A percentile compares a stretch with the other conserved stretches of the same genome.
Evolutionary conservation across 805 yeast species (phyloP).

Genomic region (Kodamaea restingae): DNA sequence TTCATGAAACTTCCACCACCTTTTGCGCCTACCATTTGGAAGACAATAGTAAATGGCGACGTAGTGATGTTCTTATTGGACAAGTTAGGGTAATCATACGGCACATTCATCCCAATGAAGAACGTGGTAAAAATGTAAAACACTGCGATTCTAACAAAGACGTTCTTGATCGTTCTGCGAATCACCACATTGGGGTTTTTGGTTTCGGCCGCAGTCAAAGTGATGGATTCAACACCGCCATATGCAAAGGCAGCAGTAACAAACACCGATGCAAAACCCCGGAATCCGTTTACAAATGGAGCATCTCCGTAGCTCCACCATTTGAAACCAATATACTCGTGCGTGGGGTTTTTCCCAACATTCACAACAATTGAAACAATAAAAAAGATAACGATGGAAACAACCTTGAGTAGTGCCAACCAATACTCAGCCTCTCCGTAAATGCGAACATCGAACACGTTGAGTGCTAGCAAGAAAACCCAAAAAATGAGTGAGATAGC

Average conservation of each 20-base stretch:
- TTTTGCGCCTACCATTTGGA: constrained; percentile 61
- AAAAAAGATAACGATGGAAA: constrained; percentile 29
- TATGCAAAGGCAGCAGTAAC: constrained; percentile 27
- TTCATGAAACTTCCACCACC: constrained; percentile 76
- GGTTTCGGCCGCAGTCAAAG: constrained; percentile 56
- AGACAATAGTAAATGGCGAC: constrained; percentile 81
- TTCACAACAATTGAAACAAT: constrained; percentile 34
- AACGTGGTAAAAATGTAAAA: constrained; percentile 39
- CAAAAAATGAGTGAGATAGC: constrained; percentile 28
- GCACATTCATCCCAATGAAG: constrained; percentile 38
- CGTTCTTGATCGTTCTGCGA: constrained; percentile 58
- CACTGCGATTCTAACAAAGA: constrained; percentile 47
- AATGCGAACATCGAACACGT: constrained; percentile 26
- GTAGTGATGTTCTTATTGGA: constrained; percentile 35
- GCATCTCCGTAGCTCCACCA: constrained; percentile 23
- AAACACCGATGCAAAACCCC: constrained; percentile 18
- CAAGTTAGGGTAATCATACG: constrained; percentile 24
- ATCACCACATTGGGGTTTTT: constrained; percentile 55
- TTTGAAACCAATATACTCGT: constrained; percentile 43
- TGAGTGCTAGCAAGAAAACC: constrained; percentile 22
- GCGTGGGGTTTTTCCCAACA: constrained; percentile 31
- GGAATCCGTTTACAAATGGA: constrained; percentile 17
- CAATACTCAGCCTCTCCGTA: constrained; percentile 38
- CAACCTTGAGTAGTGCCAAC: constrained; percentile 30
- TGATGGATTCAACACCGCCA: constrained; percentile 49